phyloP scores from a whole-genome alignment of 2,329 filamentous ascomycete species.

The Aureobasidium pullulans region DNA sequence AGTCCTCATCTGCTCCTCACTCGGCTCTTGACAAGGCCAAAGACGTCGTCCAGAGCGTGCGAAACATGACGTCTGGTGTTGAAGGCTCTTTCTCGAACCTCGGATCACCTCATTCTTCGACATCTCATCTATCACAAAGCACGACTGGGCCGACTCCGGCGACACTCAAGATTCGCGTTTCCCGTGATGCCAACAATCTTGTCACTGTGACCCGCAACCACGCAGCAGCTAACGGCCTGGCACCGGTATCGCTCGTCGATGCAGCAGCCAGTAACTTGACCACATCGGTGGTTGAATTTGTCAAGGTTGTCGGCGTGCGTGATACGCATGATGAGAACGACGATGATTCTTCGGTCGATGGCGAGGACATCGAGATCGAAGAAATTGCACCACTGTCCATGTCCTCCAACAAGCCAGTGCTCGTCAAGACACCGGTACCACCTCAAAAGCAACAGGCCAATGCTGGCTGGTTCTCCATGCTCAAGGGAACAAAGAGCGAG shows the following conservation, averaged over 20 bases:
- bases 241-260: slow-evolving; percentile 87
- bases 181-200: slow-evolving; percentile 89
- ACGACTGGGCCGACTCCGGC: slow-evolving; percentile 27
- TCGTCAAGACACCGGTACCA: slow-evolving; percentile 3
- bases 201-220: slow-evolving; percentile 95
- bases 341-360: slow-evolving; percentile 33
- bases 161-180: slow-evolving; percentile 67
- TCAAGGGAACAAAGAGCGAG: slow-evolving; percentile 15
- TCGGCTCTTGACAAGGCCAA: slow-evolving; percentile 82
- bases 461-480: slow-evolving; percentile 16
- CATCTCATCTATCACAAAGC: slow-evolving; percentile 22
- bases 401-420: slow-evolving; percentile 5
- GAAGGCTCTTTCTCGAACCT: slow-evolving; percentile 42
- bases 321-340: slow-evolving; percentile 42
- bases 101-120: slow-evolving; percentile 12
- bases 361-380: slow-evolving; percentile 23
- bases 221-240: slow-evolving; percentile 70
- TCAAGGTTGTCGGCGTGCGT: slow-evolving; percentile 76
- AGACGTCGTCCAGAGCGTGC: slow-evolving; percentile 70
- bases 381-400: slow-evolving; percentile 10
- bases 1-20: slow-evolving; percentile 54
- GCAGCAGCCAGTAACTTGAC: slow-evolving; percentile 88
- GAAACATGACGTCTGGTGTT: slow-evolving; percentile 77
- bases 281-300: slow-evolving; percentile 74
- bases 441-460: slow-evolving; percentile 10